A percentile compares a stretch with the other conserved stretches of the same genome.
phyloP scores from a whole-genome alignment of 768 basidiomycete species.

The Clitopilus hobsonii region DNA sequence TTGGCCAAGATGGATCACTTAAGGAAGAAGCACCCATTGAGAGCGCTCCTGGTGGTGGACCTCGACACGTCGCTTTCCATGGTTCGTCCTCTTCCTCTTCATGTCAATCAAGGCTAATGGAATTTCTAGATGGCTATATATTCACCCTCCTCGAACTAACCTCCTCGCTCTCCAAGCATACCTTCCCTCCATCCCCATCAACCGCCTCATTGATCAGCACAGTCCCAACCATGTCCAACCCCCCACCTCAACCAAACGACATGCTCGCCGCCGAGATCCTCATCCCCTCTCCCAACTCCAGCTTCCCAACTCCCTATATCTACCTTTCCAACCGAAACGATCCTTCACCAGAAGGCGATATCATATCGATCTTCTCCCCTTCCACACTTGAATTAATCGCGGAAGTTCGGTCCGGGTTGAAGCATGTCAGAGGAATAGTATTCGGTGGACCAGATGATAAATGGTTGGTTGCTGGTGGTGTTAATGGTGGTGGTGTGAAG shows the following conservation, averaged over 20 bases:
- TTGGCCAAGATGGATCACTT: constrained; percentile 42
- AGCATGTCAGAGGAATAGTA: constrained; percentile 64
- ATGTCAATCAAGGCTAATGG: not conserved
- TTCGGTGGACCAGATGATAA: constrained; percentile 59
- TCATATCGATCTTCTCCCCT: constrained; percentile 62
- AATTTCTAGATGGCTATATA: constrained; percentile 46
- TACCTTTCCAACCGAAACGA: constrained; percentile 78
- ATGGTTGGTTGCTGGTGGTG: constrained; percentile 66
- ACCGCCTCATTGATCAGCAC: constrained; percentile 38
- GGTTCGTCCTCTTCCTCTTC: constrained; percentile 34
- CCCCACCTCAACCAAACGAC: constrained; percentile 34
- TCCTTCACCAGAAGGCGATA: constrained; percentile 64
- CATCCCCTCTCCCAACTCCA: constrained; percentile 45
- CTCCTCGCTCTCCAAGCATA: constrained; percentile 53
- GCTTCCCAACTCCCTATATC: constrained; percentile 54
- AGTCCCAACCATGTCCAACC: constrained; percentile 44
- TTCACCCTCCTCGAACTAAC: constrained; percentile 69
- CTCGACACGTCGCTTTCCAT: constrained; percentile 62
- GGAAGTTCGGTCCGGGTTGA: constrained; percentile 66
- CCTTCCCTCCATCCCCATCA: constrained; percentile 37
- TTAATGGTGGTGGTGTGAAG: constrained; percentile 60
- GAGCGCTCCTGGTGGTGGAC: constrained; percentile 57
- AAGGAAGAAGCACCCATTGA: constrained; percentile 40
- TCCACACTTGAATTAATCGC: constrained; percentile 44
- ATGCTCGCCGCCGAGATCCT: constrained; percentile 73